Evolutionary conservation across 2,329 filamentous ascomycete species (phyloP).

Genomic region (Aspergillus floridensis): DNA sequence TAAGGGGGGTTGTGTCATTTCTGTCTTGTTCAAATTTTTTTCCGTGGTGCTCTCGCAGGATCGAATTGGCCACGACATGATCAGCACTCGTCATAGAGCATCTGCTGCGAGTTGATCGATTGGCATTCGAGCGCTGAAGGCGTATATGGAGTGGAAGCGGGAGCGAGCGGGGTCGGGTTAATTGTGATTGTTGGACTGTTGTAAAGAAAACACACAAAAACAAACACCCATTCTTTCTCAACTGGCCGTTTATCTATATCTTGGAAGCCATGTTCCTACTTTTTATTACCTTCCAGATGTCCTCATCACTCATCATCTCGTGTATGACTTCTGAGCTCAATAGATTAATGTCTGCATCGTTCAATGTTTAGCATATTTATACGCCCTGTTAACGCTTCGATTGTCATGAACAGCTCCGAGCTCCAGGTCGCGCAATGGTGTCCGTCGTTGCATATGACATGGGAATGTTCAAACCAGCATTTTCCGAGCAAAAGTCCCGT

Average conservation of each 20-base stretch:
- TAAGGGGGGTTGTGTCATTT: constrained; percentile 8
- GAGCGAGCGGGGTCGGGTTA: background rate
- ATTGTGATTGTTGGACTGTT: constrained; percentile 2
- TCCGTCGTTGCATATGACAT: too few species aligned
- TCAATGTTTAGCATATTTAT: too few species aligned
- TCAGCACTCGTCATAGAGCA: constrained; percentile 7
- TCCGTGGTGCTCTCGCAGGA: constrained; percentile 25
- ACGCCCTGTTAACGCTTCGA: too few species aligned
- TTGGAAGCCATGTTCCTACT: background rate
- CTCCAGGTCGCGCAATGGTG: too few species aligned
- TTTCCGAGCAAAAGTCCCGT: too few species aligned
- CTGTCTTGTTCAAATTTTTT: constrained; percentile 7
- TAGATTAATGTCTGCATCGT: background rate
- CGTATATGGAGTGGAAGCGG: constrained; percentile 1
- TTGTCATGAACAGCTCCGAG: too few species aligned
- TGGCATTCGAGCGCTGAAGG: background rate
- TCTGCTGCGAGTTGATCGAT: constrained; percentile 2
- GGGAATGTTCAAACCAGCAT: too few species aligned
- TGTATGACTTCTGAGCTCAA: background rate
- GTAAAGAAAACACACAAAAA: background rate
- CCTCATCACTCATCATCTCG: background rate
- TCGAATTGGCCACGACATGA: constrained; percentile 22
- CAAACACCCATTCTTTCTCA: background rate
- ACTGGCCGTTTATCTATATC: background rate
- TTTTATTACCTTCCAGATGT: background rate